Base-by-base conservation (phyloP, 1,139 yeast species). In the Geotrichum klebahnii region DNA sequence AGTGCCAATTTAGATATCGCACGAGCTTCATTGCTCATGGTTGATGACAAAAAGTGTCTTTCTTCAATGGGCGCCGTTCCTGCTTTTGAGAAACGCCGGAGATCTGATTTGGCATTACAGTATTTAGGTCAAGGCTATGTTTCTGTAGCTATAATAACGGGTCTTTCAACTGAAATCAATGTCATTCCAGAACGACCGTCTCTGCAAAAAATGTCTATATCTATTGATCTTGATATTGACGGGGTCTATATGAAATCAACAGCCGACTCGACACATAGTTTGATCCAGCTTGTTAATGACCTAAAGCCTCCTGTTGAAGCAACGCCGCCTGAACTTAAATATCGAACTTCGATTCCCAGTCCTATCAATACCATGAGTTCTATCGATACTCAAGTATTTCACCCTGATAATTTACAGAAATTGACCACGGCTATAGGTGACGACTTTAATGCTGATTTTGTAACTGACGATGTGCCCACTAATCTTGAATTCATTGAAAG, bases 241-340 rank as follows among this genome's bases (percentile, higher is more conserved):
- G 33, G 33, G 8, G 38, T 48, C 3, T 41, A 44, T 19, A 44
- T 64, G 44, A 61, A 82, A 35, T 60, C 88, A 1, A 89, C 96
- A 68, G 92, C 96, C 0, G 97, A 90, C 65, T 87, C 96, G 0
- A 75, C 82, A 0, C 84, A 86, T 60, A 79, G 90, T 5, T 67
- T 89, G 38, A 57, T 79, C 1, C 95, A 84, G 57, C 61, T 86
- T 19, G 55, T 84, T 12, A 82, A 79, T 56, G 96, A 88, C 59
- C 70, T 89, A 61, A 86, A 84, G 59, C 78, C 79, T 10, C 90
- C 90, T 0, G 68, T 85, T 3, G 70, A 62, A 31, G 57, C 58
- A 3, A 33, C 51, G 5, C 45, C 48, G 73, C 12, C 78, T 81
- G 56, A 72, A 73, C 1, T 66, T 72, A 74, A 58, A 46, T 66